A percentile compares a stretch with the other conserved stretches of the same genome.
phyloP scores from a whole-genome alignment of 208 protist species.

The Leishmania amazonensis region DNA sequence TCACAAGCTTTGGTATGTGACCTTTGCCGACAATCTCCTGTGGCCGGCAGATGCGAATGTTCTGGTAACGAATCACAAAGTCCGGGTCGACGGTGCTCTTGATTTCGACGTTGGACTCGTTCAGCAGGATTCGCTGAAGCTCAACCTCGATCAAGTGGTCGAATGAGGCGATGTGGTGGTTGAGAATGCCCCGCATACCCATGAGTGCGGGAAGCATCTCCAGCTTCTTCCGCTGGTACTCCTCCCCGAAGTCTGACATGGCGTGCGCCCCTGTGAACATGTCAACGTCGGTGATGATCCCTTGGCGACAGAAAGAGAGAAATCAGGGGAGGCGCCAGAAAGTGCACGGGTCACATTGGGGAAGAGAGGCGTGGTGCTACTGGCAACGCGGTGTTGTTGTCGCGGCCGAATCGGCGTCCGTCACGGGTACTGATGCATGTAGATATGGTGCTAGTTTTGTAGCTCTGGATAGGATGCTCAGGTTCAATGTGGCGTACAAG shows the following conservation, averaged over 20 bases:
- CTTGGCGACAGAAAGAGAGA: background rate
- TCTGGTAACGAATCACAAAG: constrained; percentile 87
- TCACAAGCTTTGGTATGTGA: constrained; percentile 72
- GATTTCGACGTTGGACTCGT: constrained; percentile 89
- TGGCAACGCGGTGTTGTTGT: background rate
- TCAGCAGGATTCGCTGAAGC: constrained; percentile 85
- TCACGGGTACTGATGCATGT: background rate
- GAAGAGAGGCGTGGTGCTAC: background rate
- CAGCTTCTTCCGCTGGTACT: constrained; percentile 75
- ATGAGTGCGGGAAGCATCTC: constrained; percentile 84
- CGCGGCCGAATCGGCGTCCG: too few species aligned
- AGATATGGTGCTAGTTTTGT: background rate
- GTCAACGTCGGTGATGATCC: too few species aligned
- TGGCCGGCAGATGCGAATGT: constrained; percentile 81
- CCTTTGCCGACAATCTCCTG: constrained; percentile 85
- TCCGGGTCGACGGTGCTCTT: constrained; percentile 87
- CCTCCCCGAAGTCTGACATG: constrained; percentile 37
- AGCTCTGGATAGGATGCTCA: background rate
- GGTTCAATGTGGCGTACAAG: background rate
- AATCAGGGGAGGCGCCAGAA: background rate
- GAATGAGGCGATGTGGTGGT: constrained; percentile 91
- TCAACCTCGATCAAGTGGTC: constrained; percentile 88
- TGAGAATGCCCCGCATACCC: constrained; percentile 86
- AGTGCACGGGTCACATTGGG: background rate
- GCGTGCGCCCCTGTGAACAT: background rate